Evolutionary conservation across 257 asterid genomes (phyloP), one percentile per base, ranked within the genome.

Genomic region (Nicotiana tomentosiformis): DNA sequence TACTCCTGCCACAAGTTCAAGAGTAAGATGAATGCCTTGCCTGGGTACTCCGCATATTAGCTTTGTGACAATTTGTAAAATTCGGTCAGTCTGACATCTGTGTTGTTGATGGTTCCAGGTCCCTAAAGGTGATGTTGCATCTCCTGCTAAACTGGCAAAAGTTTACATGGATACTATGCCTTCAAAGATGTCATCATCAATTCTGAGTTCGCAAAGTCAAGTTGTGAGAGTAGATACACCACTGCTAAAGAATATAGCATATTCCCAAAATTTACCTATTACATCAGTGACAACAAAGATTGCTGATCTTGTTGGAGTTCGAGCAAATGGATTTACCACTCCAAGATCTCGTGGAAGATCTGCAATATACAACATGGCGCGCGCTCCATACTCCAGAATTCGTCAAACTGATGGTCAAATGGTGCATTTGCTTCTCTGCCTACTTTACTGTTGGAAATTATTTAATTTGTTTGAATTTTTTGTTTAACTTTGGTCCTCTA

Each of bases 61-160:
- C 65, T 76, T 76, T 76, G 43, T 76, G n/a, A 17, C 46, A 51
- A 15, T 56, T 53, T 51, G 62, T 51, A 8, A 4, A 51, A 8
- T 76, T 51, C 65, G 49, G 29, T 26, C 65, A 29, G 80, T 51
- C 65, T 81, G 85, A 78, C 62, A 46, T 85, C 55, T 35, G 77
- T 56, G 68, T 86, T 84, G 62, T 85, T 82, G 78, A 69, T 83
- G 58, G 69, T 70, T 87, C 82, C 92, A 94, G 98, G 91, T 88
- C 81, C 82, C 81, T 69, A 93, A 88, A 56, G 90, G 90, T 37
- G 91, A 87, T 84, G 86, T 87, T 82, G 96, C 93, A 76, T 83
- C 97, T 86, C 97, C 99, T 46, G 93, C 98, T 82, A 97, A 94
- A 85, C 90, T 96, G 83, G 98, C 98, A 51, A 94, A 91, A 89